Evolutionary conservation across 2,329 filamentous ascomycete species (phyloP).

Genomic region (Calonectria hongkongensis): DNA sequence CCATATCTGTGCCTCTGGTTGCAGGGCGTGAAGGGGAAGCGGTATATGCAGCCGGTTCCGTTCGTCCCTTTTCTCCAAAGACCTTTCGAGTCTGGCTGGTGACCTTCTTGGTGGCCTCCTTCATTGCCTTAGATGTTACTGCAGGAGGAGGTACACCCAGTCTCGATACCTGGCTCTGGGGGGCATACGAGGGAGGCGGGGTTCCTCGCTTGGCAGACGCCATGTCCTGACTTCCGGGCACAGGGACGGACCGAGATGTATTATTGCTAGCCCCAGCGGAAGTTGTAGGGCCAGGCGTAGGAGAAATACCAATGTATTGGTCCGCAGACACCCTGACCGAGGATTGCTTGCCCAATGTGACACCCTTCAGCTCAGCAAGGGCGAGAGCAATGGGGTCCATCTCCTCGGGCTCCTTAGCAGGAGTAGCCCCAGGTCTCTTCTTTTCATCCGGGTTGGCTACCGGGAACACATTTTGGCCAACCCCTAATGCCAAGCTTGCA

Average conservation of each 20-base stretch:
- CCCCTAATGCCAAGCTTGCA: constrained; percentile 92
- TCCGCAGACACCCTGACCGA: constrained; percentile 94
- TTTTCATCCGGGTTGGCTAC: constrained; percentile 86
- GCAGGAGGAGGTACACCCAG: constrained; percentile 93
- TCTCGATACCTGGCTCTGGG: constrained; percentile 78
- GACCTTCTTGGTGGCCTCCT: constrained; percentile 93
- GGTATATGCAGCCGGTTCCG: constrained; percentile 54
- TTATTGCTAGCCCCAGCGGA: constrained; percentile 55
- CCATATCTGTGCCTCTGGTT: constrained; percentile 45
- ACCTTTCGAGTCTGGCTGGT: constrained; percentile 88
- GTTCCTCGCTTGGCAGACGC: constrained; percentile 80
- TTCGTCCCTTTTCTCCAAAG: constrained; percentile 72
- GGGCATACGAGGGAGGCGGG: constrained; percentile 91
- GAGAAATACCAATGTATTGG: constrained; percentile 91
- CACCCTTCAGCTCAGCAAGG: constrained; percentile 92
- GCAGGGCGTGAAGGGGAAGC: constrained; percentile 53
- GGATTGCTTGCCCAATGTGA: constrained; percentile 84
- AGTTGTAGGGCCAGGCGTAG: constrained; percentile 82
- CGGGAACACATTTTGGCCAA: constrained; percentile 97
- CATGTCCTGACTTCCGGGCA: constrained; percentile 68
- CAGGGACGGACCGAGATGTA: constrained; percentile 73
- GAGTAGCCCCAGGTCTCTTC: constrained; percentile 54
- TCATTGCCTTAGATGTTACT: constrained; percentile 95
- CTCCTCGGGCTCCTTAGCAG: constrained; percentile 72
- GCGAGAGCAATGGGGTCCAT: constrained; percentile 93